These are phyloP conservation scores for Fusarium chuoi DNA, from an alignment of 2,329 filamentous ascomycete genomes.

Conservation along the genomic window DNA sequence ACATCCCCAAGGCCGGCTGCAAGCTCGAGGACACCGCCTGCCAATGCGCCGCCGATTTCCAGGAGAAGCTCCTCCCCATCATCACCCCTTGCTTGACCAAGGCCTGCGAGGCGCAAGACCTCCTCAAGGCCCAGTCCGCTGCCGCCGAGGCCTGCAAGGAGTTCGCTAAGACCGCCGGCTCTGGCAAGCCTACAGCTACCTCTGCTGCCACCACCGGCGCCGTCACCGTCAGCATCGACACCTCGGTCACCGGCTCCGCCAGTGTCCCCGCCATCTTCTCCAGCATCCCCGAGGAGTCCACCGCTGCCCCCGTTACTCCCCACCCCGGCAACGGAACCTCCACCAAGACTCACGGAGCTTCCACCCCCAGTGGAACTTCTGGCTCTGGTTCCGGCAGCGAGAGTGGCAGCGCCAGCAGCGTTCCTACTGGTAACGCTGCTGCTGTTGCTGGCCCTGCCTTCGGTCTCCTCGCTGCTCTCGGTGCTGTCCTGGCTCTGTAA, in stretches of 20 bases:
- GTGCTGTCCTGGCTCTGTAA: constrained; percentile 49
- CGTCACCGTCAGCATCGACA: constrained; percentile 21
- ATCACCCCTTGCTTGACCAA: constrained; percentile 48
- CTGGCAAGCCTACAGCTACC: neutral
- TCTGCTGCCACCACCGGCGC: constrained; percentile 10
- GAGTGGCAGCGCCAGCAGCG: constrained; percentile 18
- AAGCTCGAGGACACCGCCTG: constrained; percentile 50
- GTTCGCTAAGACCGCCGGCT: constrained; percentile 29
- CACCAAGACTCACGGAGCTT: constrained; percentile 6
- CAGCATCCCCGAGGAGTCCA: constrained; percentile 9
- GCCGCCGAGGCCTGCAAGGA: constrained; percentile 46
- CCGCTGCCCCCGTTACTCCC: constrained; percentile 21
- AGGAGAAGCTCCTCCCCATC: constrained; percentile 45
- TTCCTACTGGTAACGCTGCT: constrained; percentile 31
- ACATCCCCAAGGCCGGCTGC: constrained; percentile 52
- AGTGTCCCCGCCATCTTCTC: constrained; percentile 32
- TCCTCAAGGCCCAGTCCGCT: constrained; percentile 48
- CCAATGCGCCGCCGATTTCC: constrained; percentile 51
- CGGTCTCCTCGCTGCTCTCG: constrained; percentile 48
- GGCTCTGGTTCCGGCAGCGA: neutral
- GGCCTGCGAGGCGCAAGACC: constrained; percentile 48
- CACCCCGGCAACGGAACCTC: constrained; percentile 20
- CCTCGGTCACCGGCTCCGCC: constrained; percentile 25
- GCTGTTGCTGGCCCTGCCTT: constrained; percentile 42
- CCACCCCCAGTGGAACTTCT: constrained; percentile 17